These are phyloP conservation scores for Handroanthus guayacan DNA, from an alignment of 257 asterid species.

Conservation along the genomic window DNA sequence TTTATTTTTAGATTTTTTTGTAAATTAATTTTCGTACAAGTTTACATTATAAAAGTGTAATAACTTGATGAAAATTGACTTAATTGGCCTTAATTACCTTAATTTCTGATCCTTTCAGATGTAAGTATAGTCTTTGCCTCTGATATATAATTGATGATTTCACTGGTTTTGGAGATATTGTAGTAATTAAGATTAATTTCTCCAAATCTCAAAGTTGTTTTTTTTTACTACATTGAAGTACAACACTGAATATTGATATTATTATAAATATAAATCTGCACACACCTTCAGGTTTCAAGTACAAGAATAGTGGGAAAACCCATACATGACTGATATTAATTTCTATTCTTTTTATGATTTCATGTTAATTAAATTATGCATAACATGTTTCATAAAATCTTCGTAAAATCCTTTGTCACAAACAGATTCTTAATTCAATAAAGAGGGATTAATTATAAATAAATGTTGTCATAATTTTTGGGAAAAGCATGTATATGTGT, in stretches of 20 bases:
- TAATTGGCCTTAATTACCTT: not conserved
- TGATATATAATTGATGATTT: not conserved
- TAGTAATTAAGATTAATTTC: not conserved
- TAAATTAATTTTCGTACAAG: not conserved
- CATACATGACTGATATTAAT: not conserved
- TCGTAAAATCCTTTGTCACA: not conserved
- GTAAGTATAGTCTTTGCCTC: not conserved
- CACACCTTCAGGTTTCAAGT: not conserved
- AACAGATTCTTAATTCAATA: not conserved
- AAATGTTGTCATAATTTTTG: not conserved
- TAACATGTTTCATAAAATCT: not conserved
- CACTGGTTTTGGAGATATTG: conserved; percentile 1
- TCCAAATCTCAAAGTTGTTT: conserved; percentile 10
- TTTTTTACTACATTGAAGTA: no score
- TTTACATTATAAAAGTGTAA: not conserved
- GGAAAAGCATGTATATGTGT: not conserved
- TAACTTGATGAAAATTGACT: not conserved
- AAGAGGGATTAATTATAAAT: not conserved
- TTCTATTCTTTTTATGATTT: conserved; percentile 20
- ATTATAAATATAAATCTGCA: not conserved
- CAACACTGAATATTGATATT: not conserved
- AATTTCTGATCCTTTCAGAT: not conserved
- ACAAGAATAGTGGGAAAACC: conserved; percentile 25
- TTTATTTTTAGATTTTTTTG: not conserved
- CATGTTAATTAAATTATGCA: conserved; percentile 1